phyloP scores from a whole-genome alignment of 2,329 filamentous ascomycete species.

The Hypomyces rosellus region DNA sequence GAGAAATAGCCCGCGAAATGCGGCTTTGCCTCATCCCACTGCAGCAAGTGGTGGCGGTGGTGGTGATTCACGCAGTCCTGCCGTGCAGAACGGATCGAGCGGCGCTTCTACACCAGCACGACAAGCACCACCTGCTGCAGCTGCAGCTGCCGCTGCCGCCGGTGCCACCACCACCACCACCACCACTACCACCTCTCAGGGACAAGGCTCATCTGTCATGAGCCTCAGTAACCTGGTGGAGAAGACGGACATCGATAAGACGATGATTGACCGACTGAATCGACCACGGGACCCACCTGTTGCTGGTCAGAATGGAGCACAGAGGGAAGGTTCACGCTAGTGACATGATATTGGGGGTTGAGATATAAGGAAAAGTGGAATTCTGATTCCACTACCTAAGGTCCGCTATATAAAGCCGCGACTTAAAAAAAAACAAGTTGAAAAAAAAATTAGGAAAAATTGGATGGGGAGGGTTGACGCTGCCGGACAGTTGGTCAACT shows the following conservation, averaged over 20 bases:
- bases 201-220: conserved; percentile 37
- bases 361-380: neutral
- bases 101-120: conserved; percentile 29
- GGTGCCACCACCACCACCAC: conserved; percentile 4
- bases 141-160: conserved; percentile 1
- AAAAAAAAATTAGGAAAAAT: neutral
- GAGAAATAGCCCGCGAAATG: conserved; percentile 33
- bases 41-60: conserved; percentile 20
- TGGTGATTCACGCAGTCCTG: conserved; percentile 26
- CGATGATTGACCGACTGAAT: conserved; percentile 49
- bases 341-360: too few relatives aligned
- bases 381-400: neutral
- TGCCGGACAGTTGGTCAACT: conserved; percentile 16
- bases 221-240: conserved; percentile 47
- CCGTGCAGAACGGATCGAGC: conserved; percentile 30
- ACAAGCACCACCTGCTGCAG: conserved; percentile 18
- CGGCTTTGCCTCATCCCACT: conserved; percentile 29
- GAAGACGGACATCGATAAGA: conserved; percentile 48
- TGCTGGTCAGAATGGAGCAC: neutral
- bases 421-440: neutral
- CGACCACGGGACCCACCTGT: conserved; percentile 21
- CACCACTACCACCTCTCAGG: conserved; percentile 8
- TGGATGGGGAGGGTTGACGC: conserved; percentile 9
- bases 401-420: too few relatives aligned
- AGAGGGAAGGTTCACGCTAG: conserved; percentile 11